Percentiles rank a stretch among this genome's conserved stretches.
Conservation (phyloP, 2,329 filamentous ascomycete species). For the Paecilomyces sp. region DNA sequence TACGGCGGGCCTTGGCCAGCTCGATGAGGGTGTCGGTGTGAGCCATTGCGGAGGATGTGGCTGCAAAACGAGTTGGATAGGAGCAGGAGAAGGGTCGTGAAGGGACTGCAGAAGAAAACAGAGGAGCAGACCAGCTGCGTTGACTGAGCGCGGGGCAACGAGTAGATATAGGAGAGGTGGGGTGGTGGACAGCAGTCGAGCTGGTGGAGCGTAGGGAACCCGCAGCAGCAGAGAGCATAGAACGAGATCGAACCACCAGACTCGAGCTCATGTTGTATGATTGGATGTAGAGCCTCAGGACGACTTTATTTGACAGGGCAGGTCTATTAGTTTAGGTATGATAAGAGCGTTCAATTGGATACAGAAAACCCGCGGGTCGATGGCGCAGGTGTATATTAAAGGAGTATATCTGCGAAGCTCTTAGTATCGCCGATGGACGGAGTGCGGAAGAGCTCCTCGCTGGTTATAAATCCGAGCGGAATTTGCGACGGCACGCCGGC, state of each 20-base stretch:
- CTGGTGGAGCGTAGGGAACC: not conserved
- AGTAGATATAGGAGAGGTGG: constrained; percentile 5
- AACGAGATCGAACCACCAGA: not conserved
- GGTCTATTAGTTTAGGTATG: not conserved
- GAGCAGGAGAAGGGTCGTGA: not conserved
- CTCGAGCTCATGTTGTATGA: not conserved
- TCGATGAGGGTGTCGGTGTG: constrained; percentile 19
- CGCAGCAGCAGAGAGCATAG: not conserved
- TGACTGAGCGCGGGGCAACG: not conserved
- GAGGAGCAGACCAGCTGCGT: not conserved
- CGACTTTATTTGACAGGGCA: not conserved
- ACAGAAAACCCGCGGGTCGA: not conserved
- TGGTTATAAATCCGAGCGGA: not conserved
- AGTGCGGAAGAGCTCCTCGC: not conserved
- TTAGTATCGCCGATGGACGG: not conserved
- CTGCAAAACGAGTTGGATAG: constrained; percentile 2
- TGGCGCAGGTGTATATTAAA: not conserved
- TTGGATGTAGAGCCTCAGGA: not conserved
- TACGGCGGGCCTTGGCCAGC: constrained; percentile 26
- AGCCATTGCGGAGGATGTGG: constrained; percentile 5
- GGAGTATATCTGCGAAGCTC: not conserved
- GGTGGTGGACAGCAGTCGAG: not conserved
- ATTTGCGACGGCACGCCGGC: not conserved
- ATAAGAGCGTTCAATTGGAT: not conserved
- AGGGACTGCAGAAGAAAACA: not conserved